These are phyloP conservation scores for Trichoderma lentiforme DNA, from an alignment of 2,329 filamentous ascomycete genomes.

Conservation along the genomic window DNA sequence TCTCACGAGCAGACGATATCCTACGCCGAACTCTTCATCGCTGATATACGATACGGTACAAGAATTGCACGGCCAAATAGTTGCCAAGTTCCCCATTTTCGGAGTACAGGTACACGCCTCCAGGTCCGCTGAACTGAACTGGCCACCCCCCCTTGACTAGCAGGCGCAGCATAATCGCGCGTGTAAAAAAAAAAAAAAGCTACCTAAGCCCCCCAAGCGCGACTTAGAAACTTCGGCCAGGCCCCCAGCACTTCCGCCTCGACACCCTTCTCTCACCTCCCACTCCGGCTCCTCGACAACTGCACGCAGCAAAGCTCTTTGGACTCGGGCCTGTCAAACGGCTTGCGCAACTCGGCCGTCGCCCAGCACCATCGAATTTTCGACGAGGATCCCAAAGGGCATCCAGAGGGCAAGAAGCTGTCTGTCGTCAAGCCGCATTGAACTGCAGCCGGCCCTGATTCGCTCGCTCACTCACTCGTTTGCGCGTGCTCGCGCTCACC, in stretches of 20 bases:
- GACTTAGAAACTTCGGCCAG: slow-evolving; percentile 20
- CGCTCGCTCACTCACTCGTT: slow-evolving; percentile 7
- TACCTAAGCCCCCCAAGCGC: slow-evolving; percentile 23
- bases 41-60: not conserved
- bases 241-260: slow-evolving; percentile 21
- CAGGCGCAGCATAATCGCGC: slow-evolving; percentile 25
- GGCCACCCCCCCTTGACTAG: slow-evolving; percentile 17
- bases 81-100: slow-evolving; percentile 11
- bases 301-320: slow-evolving; percentile 3
- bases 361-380: not conserved
- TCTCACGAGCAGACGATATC: not conserved
- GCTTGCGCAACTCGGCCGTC: slow-evolving; percentile 10
- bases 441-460: not conserved
- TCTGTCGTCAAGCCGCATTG: slow-evolving; percentile 11
- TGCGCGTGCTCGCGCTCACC: slow-evolving; percentile 5
- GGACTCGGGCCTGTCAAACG: slow-evolving; percentile 12
- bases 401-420: not conserved
- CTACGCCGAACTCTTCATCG: not conserved
- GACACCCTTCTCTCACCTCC: slow-evolving; percentile 17
- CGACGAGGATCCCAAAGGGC: not conserved
- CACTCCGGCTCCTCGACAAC: not conserved
- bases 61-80: not conserved
- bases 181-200: slow-evolving; percentile 26
- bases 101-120: slow-evolving; percentile 14
- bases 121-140: slow-evolving; percentile 7